Conservation (phyloP, 257 asterid species). For the Solanum sejunctum region DNA sequence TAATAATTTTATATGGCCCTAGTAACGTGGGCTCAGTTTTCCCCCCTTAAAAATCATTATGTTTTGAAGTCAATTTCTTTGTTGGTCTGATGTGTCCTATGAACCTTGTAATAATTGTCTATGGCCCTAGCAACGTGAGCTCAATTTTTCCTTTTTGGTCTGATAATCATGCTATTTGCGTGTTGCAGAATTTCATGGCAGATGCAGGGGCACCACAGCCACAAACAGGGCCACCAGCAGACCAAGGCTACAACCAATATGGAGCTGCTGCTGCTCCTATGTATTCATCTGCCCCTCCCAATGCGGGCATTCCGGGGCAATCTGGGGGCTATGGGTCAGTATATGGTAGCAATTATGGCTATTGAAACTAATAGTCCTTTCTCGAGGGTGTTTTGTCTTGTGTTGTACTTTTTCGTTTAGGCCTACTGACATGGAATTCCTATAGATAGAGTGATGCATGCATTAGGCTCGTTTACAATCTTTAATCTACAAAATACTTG, state of each 20-base stretch:
- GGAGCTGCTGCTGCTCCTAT: conserved; percentile 28
- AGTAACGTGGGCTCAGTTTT: too few species aligned
- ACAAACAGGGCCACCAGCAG: conserved; percentile 40
- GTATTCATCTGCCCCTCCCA: conserved; percentile 50
- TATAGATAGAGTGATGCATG: not conserved
- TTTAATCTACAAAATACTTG: not conserved
- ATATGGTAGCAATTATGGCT: conserved; percentile 68
- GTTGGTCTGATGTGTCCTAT: too few species aligned
- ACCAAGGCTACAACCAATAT: conserved; percentile 52
- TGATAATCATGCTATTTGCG: not conserved
- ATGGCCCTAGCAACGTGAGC: too few species aligned
- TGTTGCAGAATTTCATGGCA: conserved; percentile 78
- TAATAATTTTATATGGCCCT: too few species aligned
- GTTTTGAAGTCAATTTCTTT: not conserved
- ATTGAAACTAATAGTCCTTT: conserved; percentile 19
- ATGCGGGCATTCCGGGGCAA: conserved; percentile 42
- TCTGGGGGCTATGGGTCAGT: conserved; percentile 63
- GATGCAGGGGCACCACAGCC: conserved; percentile 51
- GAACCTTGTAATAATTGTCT: too few species aligned
- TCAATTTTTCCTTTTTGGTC: not conserved
- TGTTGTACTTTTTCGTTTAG: conserved; percentile 2
- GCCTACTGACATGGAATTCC: not conserved
- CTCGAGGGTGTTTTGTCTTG: not conserved
- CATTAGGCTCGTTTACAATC: not conserved
- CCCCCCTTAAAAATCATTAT: not conserved